Evolutionary conservation across 2,329 filamentous ascomycete genomes (phyloP), one percentile per base, ranked within the genome.

Genomic region (Sporothrix protearum): DNA sequence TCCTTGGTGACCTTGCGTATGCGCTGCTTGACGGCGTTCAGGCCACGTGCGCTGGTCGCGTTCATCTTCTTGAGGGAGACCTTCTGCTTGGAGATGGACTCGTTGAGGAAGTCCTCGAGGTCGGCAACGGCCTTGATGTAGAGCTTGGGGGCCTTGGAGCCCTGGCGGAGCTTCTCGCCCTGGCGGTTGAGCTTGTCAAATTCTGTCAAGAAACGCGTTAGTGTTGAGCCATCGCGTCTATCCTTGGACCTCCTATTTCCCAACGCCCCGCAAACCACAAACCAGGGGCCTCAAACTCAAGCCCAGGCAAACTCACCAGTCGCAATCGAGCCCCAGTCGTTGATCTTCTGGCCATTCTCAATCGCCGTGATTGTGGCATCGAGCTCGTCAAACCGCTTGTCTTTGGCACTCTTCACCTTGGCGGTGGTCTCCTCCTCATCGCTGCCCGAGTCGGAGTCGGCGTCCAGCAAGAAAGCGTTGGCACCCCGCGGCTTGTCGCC

Each of bases 1-100:
- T 98, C 95, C 84, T 97, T 96, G 87, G 95, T 97, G 84, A 95
- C 95, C 88, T 97, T 98, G 89, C 95, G 94, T 85, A 99, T 93
- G 84, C 94, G 94, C 82, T 99, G 96, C 85, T 97, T 97, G 79
- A 98, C 92, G 74, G 94, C 93, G 81, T 98, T 99, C 78, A 99
- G 88, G 78, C 94, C 94, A 83, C 94, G 93, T 76, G 94, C 92
- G 80, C 95, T 96, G 79, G 91, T 96, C 74, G 94, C 94, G 84
- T 97, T 99, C 94, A 98, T 97, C 88, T 97, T 98, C 89, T 97
- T 97, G 75, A 91, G 89, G 2, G 92, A 92, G 76, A 96, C 92
- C 86, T 99, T 99, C 80, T 97, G 93, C 87, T 97, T 97, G 78
- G 94, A 89, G 75, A 97, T 88, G 30, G 94, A 91, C 85, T 99